These are phyloP conservation scores for Starmerella roubikii DNA, from an alignment of 805 yeast genomes.

Conservation along the genomic window DNA sequence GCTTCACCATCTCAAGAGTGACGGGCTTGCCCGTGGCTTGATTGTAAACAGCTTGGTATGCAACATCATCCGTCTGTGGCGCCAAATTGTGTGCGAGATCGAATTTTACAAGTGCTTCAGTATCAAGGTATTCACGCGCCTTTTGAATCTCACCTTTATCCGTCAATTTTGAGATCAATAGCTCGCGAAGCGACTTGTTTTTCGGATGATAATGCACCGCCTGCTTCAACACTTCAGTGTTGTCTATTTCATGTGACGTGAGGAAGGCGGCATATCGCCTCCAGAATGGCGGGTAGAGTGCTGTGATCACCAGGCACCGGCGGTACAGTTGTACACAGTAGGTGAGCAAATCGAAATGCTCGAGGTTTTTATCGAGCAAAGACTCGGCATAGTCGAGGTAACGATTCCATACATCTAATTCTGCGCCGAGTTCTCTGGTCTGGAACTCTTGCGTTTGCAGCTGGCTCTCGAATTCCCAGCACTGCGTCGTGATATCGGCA, in stretches of 20 bases:
- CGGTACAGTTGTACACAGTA: constrained; percentile 44
- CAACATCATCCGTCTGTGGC: background rate
- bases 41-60: constrained; percentile 3
- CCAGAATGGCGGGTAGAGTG: constrained; percentile 56
- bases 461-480: constrained; percentile 67
- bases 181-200: background rate
- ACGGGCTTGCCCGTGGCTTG: constrained; percentile 1
- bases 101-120: constrained; percentile 6
- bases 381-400: constrained; percentile 47
- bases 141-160: constrained; percentile 6
- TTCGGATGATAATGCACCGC: constrained; percentile 12
- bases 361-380: background rate
- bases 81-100: constrained; percentile 1
- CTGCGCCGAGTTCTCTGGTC: constrained; percentile 36
- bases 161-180: constrained; percentile 5
- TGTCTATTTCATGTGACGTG: background rate
- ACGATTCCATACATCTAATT: constrained; percentile 42
- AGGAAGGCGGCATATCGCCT: constrained; percentile 29
- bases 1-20: background rate
- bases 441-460: constrained; percentile 49
- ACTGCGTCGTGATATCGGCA: constrained; percentile 39
- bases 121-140: constrained; percentile 2
- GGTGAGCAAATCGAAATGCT: constrained; percentile 12
- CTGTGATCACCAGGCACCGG: constrained; percentile 45
- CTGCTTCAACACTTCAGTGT: background rate